Evolutionary conservation across 768 basidiomycete species (phyloP), one percentile per base, ranked within the genome.

Genomic region (Rhodosporidiobolus sp.): DNA sequence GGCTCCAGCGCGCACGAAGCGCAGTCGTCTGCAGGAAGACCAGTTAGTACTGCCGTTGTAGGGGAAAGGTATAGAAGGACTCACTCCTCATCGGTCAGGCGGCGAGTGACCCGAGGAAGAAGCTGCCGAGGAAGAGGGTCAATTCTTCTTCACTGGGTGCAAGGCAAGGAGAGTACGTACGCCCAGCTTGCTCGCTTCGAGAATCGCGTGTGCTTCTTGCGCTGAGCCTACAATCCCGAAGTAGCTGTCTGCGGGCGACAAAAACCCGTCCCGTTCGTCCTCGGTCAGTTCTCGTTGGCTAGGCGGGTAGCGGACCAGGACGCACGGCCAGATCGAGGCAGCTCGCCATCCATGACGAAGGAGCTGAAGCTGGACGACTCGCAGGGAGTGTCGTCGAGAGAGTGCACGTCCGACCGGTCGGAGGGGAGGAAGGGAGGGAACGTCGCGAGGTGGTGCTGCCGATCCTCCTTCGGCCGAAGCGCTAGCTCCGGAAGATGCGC

Each of bases 81-180:
- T 78, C 78, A 71, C 75, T 83, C 48, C 79, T 83, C 74, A 76
- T 83, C 68, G 70, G 82, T 82, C 67, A 80, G 78, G 77, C 74
- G 80, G 76, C 70, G 81, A 75, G 76, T 76, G 61, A 67, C 50
- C 32, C 81, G 70, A 72, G 79, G 75, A 35, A 78, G 70, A 73
- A 83, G 77, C 79, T 83, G 53, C 46, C 56, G 70, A 53, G 78
- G 65, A 78, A 79, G 53, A 69, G 78, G 11, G 78, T 75, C 11
- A 78, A n/a, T n/a, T n/a, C n/a, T n/a, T n/a, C n/a, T n/a, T n/a
- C n/a, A n/a, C n/a, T n/a, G 62, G 61, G 78, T 4, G 38, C 22
- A 4, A 5, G n/a, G 16, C 8, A 0, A 56, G 0, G 20, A 8
- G n/a, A 43, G 7, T 12, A 75, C 63, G 26, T 52, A 77, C 62